Conservation (phyloP, 495 filamentous ascomycete species). For the Aspergillus kassunensis region DNA sequence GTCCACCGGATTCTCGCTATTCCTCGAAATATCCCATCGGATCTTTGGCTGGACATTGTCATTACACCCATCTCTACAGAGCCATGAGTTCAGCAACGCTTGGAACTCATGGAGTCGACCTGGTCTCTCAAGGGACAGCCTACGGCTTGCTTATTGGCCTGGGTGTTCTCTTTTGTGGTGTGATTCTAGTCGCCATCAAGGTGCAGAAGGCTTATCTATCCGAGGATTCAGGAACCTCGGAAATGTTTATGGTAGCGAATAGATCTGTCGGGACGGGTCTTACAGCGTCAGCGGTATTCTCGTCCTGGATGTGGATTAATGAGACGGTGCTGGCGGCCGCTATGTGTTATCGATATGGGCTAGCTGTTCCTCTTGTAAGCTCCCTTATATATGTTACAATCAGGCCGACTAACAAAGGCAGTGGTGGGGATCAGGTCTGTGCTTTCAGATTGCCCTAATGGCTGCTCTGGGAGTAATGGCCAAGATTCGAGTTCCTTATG, state of each 20-base stretch:
- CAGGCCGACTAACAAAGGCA: slow-evolving; percentile 14
- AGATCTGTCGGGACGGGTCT: slow-evolving; percentile 44
- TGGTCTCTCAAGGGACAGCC: slow-evolving; percentile 38
- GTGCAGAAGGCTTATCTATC: slow-evolving; percentile 40
- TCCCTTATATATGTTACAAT: neutral
- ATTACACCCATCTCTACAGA: neutral
- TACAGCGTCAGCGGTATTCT: slow-evolving; percentile 48
- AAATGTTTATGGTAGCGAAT: slow-evolving; percentile 54
- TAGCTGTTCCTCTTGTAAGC: slow-evolving; percentile 33
- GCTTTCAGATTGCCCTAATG: slow-evolving; percentile 41
- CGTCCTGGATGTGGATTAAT: slow-evolving; percentile 49
- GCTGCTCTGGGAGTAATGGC: slow-evolving; percentile 36
- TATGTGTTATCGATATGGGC: slow-evolving; percentile 37
- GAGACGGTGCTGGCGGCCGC: slow-evolving; percentile 38
- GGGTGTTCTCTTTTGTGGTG: slow-evolving; percentile 38
- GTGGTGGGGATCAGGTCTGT: slow-evolving; percentile 41
- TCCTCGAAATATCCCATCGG: neutral
- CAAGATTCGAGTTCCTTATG: slow-evolving; percentile 50
- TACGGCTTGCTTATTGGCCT: slow-evolving; percentile 45
- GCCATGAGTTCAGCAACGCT: neutral
- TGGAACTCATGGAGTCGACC: slow-evolving; percentile 10
- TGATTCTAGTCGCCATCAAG: slow-evolving; percentile 38
- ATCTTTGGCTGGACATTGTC: neutral
- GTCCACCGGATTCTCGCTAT: neutral
- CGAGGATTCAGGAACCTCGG: slow-evolving; percentile 44